phyloP scores from a whole-genome alignment of 345 rosid genomes.

The Dipteronia dyeriana region DNA sequence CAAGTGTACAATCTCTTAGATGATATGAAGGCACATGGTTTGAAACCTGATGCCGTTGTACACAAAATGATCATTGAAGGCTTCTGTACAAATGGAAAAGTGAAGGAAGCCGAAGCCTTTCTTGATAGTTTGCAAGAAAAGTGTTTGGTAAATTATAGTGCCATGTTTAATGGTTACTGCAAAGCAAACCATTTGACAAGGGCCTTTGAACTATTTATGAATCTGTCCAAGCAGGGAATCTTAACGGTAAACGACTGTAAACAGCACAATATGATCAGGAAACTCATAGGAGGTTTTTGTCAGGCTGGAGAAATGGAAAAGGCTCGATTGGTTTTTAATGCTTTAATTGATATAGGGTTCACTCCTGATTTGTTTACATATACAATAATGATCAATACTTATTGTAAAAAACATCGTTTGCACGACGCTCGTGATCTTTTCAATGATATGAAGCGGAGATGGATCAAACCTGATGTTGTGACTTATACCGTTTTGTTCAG shows the following conservation, averaged over 20 bases:
- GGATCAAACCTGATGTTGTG: conserved; percentile 61
- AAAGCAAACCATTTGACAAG: conserved; percentile 38
- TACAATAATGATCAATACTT: conserved; percentile 66
- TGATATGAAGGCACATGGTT: conserved; percentile 42
- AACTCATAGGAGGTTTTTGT: conserved; percentile 51
- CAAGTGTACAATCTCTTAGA: conserved; percentile 36
- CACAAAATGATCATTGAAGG: conserved; percentile 67
- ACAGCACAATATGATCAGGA: conserved; percentile 47
- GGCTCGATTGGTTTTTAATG: conserved; percentile 45
- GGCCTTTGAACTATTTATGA: conserved; percentile 47
- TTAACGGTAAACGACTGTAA: conserved; percentile 41
- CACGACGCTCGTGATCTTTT: conserved; percentile 48
- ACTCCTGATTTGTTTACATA: conserved; percentile 53
- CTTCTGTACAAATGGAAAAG: conserved; percentile 60
- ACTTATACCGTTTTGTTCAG: conserved; percentile 63
- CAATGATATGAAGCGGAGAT: conserved; percentile 56
- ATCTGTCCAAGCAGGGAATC: conserved; percentile 32
- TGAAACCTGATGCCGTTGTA: conserved; percentile 46
- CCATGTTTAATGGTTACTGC: conserved; percentile 68
- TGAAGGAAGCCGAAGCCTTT: conserved; percentile 63
- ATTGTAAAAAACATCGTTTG: conserved; percentile 48
- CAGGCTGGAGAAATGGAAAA: conserved; percentile 37
- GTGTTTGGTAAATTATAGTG: conserved; percentile 42
- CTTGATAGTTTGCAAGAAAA: conserved; percentile 36
- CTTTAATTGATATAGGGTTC: conserved; percentile 34